Evolutionary conservation across 176 grass and related monocot genomes (phyloP), one percentile per base, ranked within the genome.

Genomic region (Luzula sylvatica): DNA sequence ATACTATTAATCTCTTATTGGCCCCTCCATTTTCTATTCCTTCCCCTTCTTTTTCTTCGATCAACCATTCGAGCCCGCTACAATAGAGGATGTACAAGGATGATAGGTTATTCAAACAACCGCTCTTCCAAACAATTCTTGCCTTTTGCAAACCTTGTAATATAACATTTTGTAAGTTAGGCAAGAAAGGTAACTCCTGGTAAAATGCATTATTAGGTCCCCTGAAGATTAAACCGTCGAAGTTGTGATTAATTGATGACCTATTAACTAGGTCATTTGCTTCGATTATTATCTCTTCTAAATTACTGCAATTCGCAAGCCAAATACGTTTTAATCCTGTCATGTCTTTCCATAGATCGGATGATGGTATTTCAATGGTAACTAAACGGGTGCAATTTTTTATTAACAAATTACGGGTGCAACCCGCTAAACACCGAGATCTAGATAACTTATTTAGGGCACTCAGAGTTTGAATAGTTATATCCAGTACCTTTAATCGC

Each of bases 21-120:
- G 88, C 75, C 18, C 69, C 66, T n/a, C 76, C 38, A 28, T 20
- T 71, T 13, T 7, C 28, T 1, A 1, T 15, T 42, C 46, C 20
- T 26, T 47, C 32, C 48, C 53, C 57, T 56, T 87, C 66, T 3
- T 53, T 64, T 11, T 63, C 71, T 0, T 60, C 28, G 28, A 94
- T 71, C 11, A 94, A 49, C 58, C 82, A 74, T 62, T 87, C 82
- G 58, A 94, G 32, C 12, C 78, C 78, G 29, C 43, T 49, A 53
- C 82, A 94, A 25, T 76, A 66, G 74, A 58, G 87, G 50, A 95
- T 81, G 65, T 68, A 83, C 50, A 83, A 23, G 0, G 79, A 80
- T 2, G 62, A n/a, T 6, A 95, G 66, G 27, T 87, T 56, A 55
- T 75, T 53, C 28, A 87, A 32, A 32, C 55, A 74, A 16, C 83